Base-by-base conservation (phyloP, 192 early-diverging fungal species). In the Coemansia reversa region DNA sequence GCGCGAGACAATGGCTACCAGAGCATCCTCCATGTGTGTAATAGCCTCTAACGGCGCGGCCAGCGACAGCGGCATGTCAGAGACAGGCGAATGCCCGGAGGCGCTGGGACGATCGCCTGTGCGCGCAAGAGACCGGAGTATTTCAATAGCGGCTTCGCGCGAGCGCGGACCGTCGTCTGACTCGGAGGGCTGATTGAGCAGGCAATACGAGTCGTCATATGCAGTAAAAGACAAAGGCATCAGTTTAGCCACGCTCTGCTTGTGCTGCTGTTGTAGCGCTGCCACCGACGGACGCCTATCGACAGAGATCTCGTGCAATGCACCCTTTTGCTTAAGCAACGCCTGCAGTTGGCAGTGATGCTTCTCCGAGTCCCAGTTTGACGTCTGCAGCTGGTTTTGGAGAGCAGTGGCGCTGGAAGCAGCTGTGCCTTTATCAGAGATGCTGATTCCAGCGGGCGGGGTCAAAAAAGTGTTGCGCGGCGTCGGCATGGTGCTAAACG, bases 401-500 rank as follows among this genome's bases (percentile, higher is more conserved):
- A 22, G n/a, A 55, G 51, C 20, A 60, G 20, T 19, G 20, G 51
- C 47, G 16, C 20, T 22, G 6, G 70, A 28, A 9, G 35, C 14
- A 14, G 53, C 42, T 11, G 54, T 32, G 51, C 58, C 66, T 48
- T 58, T 59, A 30, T 72, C 72, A 12, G 63, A 7, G 28, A 81
- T 60, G 55, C 63, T 75, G 45, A 81, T 58, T 14, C 72, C 78
- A 4, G 72, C 69, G 14, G 78, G 78, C 65, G 78, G 78, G 63
- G 60, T 66, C 63, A 81, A 30, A 60, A 81, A 72, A 0, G 78
- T 81, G 29, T 72, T 81, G 47, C 78, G 78, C 51, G 78, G 78
- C 50, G 78, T 81, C 12, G 78, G 69, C 78, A 81, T 75, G 14
- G 78, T 51, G 66, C 78, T 72, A 47, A 81, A 55, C 66, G 78